Evolutionary conservation across 2,329 filamentous ascomycete genomes (phyloP).

Genomic region (Cordyceps pruinosa): DNA sequence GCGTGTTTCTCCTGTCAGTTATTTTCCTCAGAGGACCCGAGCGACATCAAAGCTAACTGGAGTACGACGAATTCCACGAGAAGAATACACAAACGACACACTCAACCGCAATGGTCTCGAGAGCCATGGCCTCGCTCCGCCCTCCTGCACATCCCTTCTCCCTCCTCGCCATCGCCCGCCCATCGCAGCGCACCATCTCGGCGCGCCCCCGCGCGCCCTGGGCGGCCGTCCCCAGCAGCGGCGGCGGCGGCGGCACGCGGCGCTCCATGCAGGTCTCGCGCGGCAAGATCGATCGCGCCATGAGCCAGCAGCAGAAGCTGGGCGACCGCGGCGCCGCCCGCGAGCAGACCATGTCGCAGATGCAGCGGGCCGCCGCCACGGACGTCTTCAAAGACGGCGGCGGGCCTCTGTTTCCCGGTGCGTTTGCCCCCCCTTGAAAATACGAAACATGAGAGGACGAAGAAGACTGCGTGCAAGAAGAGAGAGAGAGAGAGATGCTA

Average conservation of each 20-base stretch:
- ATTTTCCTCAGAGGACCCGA: not conserved
- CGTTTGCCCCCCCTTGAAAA: not conserved
- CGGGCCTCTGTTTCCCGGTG: constrained; percentile 30
- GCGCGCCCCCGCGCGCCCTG: not conserved
- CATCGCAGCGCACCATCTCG: not conserved
- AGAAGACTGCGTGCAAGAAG: not conserved
- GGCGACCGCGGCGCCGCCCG: constrained; percentile 19
- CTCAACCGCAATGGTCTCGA: not conserved
- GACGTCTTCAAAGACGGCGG: constrained; percentile 28
- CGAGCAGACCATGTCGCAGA: constrained; percentile 23
- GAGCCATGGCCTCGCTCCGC: constrained; percentile 2
- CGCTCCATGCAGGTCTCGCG: constrained; percentile 1
- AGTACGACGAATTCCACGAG: not conserved
- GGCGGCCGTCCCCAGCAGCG: no score
- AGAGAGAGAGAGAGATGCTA: not conserved
- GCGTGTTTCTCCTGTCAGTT: not conserved
- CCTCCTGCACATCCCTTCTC: constrained; percentile 2
- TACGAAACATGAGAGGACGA: not conserved
- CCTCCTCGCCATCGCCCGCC: not conserved
- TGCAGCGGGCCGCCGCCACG: constrained; percentile 25
- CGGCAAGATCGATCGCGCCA: not conserved
- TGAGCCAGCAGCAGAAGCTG: not conserved
- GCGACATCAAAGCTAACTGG: not conserved
- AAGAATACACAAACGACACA: not conserved
- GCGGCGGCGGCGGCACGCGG: no score